Conservation (phyloP, 176 grass and related monocot species). For the Leersia perrieri region DNA sequence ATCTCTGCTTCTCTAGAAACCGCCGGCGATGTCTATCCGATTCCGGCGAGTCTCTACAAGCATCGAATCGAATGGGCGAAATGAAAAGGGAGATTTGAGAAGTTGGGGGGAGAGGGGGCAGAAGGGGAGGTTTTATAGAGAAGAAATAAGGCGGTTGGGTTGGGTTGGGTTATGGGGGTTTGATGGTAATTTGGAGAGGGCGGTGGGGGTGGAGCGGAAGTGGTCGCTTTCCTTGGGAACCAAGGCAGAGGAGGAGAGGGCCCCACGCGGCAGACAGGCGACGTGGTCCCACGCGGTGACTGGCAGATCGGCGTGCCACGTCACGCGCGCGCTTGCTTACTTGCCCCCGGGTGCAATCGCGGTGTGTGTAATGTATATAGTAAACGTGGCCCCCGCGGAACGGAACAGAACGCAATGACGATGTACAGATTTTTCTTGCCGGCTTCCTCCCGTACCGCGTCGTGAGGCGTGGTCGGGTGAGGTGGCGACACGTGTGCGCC, state of each 20-base stretch:
- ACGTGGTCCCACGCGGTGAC: background rate
- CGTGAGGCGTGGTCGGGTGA: background rate
- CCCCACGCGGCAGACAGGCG: background rate
- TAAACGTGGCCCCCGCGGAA: too few relatives aligned
- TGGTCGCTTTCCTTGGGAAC: constrained; percentile 46
- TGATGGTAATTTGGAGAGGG: background rate
- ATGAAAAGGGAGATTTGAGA: background rate
- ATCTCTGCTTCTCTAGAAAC: constrained; percentile 14
- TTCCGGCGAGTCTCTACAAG: background rate
- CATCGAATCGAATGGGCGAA: constrained; percentile 5
- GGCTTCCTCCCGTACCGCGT: background rate
- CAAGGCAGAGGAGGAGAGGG: constrained; percentile 39
- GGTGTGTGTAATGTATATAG: too few relatives aligned
- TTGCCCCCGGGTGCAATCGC: background rate
- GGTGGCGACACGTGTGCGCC: background rate
- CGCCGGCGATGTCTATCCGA: too few relatives aligned
- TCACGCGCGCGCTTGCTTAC: constrained; percentile 19
- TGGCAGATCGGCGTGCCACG: background rate
- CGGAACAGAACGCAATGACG: too few relatives aligned
- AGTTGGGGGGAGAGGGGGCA: background rate
- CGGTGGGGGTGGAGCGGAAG: constrained; percentile 8
- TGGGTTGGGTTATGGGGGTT: background rate
- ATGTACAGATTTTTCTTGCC: background rate
- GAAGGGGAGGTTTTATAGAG: constrained; percentile 16
- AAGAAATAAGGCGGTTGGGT: background rate